Evolutionary conservation across 768 basidiomycete genomes (phyloP).

Genomic region (Tulasnella sp.): DNA sequence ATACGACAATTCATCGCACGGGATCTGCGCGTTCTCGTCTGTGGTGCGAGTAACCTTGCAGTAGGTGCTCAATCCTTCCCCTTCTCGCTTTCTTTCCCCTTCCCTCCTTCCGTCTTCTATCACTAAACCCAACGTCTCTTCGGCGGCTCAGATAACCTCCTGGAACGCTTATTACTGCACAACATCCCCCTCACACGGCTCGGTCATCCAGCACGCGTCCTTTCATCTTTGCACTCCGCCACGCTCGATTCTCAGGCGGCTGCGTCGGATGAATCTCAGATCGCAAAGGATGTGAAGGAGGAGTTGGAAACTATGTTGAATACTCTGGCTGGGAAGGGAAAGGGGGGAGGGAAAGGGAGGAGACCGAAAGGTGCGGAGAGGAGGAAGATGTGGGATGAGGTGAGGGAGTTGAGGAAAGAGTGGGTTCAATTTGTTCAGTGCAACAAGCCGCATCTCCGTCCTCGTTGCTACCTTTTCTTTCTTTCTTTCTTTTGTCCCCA

Average conservation of each 20-base stretch:
- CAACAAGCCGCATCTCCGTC: no score
- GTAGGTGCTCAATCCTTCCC: conserved; percentile 33
- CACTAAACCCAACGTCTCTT: not conserved
- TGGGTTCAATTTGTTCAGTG: conserved; percentile 33
- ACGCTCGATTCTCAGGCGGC: conserved; percentile 66
- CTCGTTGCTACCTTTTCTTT: no score
- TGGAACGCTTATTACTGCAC: conserved; percentile 53
- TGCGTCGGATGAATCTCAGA: conserved; percentile 62
- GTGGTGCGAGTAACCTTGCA: conserved; percentile 88
- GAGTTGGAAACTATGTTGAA: conserved; percentile 66
- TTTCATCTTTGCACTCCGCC: conserved; percentile 36
- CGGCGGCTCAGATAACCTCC: conserved; percentile 58
- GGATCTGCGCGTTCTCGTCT: conserved; percentile 57
- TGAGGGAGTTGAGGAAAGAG: conserved; percentile 84
- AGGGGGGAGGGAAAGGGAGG: conserved; percentile 47
- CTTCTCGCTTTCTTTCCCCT: not conserved
- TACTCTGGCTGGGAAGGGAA: conserved; percentile 59
- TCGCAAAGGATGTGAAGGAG: conserved; percentile 79
- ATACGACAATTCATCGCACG: conserved; percentile 58
- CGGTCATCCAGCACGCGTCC: conserved; percentile 90
- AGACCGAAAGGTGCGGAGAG: conserved; percentile 38
- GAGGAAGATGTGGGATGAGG: conserved; percentile 78
- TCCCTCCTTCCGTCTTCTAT: no score
- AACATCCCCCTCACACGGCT: conserved; percentile 55
- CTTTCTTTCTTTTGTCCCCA: not conserved